Percentiles rank a stretch among this genome's conserved stretches.
Conservation (phyloP, 495 filamentous ascomycete species). For the Lophiostoma macrostomum region DNA sequence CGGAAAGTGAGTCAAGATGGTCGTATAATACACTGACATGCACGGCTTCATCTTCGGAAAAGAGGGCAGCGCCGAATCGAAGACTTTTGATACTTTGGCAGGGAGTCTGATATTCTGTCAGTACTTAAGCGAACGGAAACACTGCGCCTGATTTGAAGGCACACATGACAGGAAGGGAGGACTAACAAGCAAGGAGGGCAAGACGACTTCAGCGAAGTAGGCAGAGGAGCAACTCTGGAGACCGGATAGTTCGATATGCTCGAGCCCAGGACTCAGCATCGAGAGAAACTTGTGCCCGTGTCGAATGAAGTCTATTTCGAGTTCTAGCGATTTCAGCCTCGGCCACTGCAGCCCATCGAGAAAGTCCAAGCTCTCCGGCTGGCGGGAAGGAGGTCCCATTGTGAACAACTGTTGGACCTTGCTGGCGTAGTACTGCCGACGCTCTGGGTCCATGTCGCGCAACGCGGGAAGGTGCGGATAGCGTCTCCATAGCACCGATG, state of each 20-base stretch:
- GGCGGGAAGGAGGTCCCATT: slow-evolving; percentile 11
- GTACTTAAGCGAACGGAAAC: neutral
- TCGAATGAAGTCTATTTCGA: slow-evolving; percentile 23
- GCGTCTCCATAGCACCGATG: slow-evolving; percentile 25
- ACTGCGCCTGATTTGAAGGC: neutral
- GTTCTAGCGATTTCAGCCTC: slow-evolving; percentile 18
- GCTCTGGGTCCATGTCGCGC: slow-evolving; percentile 8
- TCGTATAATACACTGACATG: slow-evolving; percentile 13
- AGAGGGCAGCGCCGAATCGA: slow-evolving; percentile 10
- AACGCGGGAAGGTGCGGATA: slow-evolving; percentile 31
- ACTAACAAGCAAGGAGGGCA: slow-evolving; percentile 25
- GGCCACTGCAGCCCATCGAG: slow-evolving; percentile 23
- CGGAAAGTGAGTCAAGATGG: slow-evolving; percentile 8
- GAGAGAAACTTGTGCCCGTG: slow-evolving; percentile 18
- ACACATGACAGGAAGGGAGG: neutral
- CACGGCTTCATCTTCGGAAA: slow-evolving; percentile 11
- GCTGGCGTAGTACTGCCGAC: slow-evolving; percentile 31
- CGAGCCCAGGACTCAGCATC: slow-evolving; percentile 18
- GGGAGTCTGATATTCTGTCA: slow-evolving; percentile 12
- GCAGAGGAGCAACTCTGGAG: slow-evolving; percentile 10
- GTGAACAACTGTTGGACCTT: slow-evolving; percentile 27
- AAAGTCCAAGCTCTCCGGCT: slow-evolving; percentile 6
- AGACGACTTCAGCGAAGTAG: slow-evolving; percentile 10
- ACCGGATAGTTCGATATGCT: slow-evolving; percentile 25
- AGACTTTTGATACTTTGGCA: slow-evolving; percentile 25